Evolutionary conservation across 257 asterid genomes (phyloP).

Genomic region (Ocimum tenuiflorum): DNA sequence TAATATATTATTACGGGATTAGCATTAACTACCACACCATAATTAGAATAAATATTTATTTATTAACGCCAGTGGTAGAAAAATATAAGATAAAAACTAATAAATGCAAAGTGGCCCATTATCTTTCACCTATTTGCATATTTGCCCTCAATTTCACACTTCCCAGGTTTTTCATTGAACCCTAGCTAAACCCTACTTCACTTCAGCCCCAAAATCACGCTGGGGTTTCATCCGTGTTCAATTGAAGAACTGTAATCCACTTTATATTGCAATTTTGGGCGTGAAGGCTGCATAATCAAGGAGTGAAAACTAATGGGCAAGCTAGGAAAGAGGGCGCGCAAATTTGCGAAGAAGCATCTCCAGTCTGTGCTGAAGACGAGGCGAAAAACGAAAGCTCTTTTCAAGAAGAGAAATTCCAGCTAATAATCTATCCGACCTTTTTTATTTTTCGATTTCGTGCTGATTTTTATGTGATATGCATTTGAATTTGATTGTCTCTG

Average conservation of each 20-base stretch:
- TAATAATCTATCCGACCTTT: slow-evolving; percentile 19
- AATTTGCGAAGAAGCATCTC: slow-evolving; percentile 90
- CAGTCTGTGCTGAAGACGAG: slow-evolving; percentile 62
- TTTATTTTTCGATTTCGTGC: neutral
- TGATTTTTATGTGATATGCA: neutral
- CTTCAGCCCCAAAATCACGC: too few relatives aligned
- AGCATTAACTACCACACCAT: too few relatives aligned
- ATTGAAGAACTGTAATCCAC: neutral
- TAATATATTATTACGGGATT: too few relatives aligned
- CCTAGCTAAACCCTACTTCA: slow-evolving; percentile 32
- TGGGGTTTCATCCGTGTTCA: slow-evolving; percentile 24
- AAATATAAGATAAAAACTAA: too few relatives aligned
- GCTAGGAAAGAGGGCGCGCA: slow-evolving; percentile 89
- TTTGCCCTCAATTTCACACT: neutral
- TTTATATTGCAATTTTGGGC: neutral
- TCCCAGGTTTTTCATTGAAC: slow-evolving; percentile 8
- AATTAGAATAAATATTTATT: too few relatives aligned
- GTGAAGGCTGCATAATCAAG: neutral
- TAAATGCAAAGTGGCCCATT: too few relatives aligned
- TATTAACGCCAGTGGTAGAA: too few relatives aligned
- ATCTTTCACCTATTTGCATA: too few relatives aligned
- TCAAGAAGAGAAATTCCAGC: slow-evolving; percentile 57
- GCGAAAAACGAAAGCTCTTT: slow-evolving; percentile 60
- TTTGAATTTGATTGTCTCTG: neutral
- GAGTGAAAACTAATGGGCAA: slow-evolving; percentile 48